These are phyloP conservation scores for Henningerozyma blattae DNA, from an alignment of 805 yeast genomes.

Conservation along the genomic window DNA sequence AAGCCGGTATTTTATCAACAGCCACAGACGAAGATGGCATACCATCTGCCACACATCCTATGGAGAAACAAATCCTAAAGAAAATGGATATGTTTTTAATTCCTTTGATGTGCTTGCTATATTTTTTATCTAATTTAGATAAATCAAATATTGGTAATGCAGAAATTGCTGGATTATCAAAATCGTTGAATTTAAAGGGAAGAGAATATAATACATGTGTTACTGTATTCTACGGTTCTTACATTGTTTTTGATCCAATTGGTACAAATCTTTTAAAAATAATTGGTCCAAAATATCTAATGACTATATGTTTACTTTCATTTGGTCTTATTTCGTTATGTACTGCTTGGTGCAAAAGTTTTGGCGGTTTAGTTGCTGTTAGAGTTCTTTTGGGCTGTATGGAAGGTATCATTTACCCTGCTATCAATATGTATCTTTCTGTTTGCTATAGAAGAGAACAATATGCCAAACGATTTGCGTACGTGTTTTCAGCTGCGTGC, in stretches of 20 bases:
- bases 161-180: constrained; percentile 37
- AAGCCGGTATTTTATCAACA: constrained; percentile 12
- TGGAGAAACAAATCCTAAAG: constrained; percentile 24
- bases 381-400: constrained; percentile 40
- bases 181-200: constrained; percentile 28
- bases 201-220: constrained; percentile 33
- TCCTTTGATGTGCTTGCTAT: constrained; percentile 32
- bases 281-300: constrained; percentile 28
- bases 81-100: constrained; percentile 33
- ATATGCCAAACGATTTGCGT: constrained; percentile 35
- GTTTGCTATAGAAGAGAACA: constrained; percentile 37
- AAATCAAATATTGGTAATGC: constrained; percentile 52
- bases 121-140: constrained; percentile 38
- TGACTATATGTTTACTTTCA: constrained; percentile 22
- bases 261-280: constrained; percentile 28
- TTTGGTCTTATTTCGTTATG: constrained; percentile 32
- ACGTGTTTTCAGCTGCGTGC: constrained; percentile 40
- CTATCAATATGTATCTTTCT: constrained; percentile 35
- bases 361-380: constrained; percentile 32
- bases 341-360: constrained; percentile 31
- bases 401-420: constrained; percentile 42
- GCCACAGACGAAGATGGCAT: constrained; percentile 17
- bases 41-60: constrained; percentile 19
- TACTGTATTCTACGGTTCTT: constrained; percentile 36
- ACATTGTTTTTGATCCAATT: constrained; percentile 28